Base-by-base conservation (phyloP, 305 asterid genomes). In the Stenogyne calaminthoides region DNA sequence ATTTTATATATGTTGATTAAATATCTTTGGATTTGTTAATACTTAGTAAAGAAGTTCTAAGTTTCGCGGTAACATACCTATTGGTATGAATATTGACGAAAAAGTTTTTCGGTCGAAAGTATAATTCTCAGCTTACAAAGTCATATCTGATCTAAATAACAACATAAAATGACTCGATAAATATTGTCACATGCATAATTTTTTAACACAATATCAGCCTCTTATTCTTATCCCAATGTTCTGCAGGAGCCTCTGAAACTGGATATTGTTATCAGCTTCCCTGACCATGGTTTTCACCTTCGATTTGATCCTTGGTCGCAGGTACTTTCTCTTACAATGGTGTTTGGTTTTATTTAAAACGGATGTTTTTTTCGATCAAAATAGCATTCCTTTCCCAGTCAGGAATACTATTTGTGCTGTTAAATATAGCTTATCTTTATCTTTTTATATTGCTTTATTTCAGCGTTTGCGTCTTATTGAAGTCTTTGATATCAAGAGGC, bases 251-350 rank as follows among this genome's bases (percentile, higher is more conserved):
- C 97, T 46, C 66, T 93, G 74, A 89, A 86, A 70, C 94, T 91
- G 54, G 98, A 93, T 71, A 80, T 88, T 46, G 98, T 93, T 73
- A 91, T 93, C 66, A 93, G 96, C 89, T 91, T 93, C 80, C 97
- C 98, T 2, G 96, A 93, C 72, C 94, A 93, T 82, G 98, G 98
- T 4, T 93, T 93, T 78, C 98, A 91, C 84, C 89, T 93, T 14
- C 85, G 97, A 70, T 93, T 93, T 76, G 94, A 91, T 81, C 97
- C 98, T 58, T 89, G 96, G 96, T 88, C 98, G 36, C 97, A 93
- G 98, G 98, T 93, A 84, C 44, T 69, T 71, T 46, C n/a, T 66
- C 60, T 46, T 34, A 20, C 37, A 70, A 61, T 64, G 44, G 52
- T 68, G 16, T 16, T 27, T 27, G 19, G 18, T 27, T 25, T 58